Evolutionary conservation across 163 green algal genomes (phyloP), one percentile per base, ranked within the genome.

Genomic region (Scenedesmus sp.): DNA sequence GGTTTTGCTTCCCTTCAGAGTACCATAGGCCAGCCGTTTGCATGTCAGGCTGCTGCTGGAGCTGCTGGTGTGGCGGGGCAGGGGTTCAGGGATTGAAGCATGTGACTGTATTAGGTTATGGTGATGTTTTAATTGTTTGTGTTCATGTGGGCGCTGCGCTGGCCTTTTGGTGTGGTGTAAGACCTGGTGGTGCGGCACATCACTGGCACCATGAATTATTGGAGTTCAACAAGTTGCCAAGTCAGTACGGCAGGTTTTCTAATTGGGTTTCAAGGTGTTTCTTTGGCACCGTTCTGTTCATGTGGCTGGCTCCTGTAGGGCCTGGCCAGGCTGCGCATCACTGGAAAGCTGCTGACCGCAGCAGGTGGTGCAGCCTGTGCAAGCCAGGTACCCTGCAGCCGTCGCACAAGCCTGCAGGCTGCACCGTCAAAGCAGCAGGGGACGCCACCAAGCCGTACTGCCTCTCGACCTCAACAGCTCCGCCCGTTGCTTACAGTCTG

Each of bases 101-200:
- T 26, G 26, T 26, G 26, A 26, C 26, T 26, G 26, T 26, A 26
- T 26, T 26, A 26, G 26, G 26, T 26, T 26, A 26, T 26, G 26
- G 26, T 26, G 26, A 26, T 26, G 26, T 26, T 26, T 26, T 26
- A 26, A 26, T 26, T 26, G 76, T 81, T 92, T n/a, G 26, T 52
- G 4, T 82, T 88, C 56, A 84, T 92, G 62, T 92, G 88, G 88
- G 88, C 64, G 9, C 79, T 92, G 56, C 79, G 88, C 60, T 88
- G 79, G 88, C 88, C 88, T 8, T 26, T 92, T 26, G 26, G 26
- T 26, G 26, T 26, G 26, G 26, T 26, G 74, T 82, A 13, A 82
- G n/a, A 64, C 59, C 59, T 9, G 59, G 59, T 64, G 7, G 6
- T 82, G 7, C 10, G n/a, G 26, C 26, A 26, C 74, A 82, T 34